Evolutionary conservation across 805 yeast genomes (phyloP), one percentile per base, ranked within the genome.

Genomic region (Phaffomyces antillensis): DNA sequence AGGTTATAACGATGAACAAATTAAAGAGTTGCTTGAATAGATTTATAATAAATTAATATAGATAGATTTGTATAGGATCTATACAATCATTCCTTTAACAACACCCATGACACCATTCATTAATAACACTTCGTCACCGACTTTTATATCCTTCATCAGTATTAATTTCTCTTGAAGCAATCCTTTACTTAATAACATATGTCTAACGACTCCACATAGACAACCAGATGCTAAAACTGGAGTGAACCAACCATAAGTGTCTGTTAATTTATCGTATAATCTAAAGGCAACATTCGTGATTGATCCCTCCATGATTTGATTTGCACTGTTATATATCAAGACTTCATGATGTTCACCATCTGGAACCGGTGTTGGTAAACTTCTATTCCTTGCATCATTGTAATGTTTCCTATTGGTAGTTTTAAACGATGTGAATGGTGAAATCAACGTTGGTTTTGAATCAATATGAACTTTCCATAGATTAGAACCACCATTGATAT

Each of bases 81-180:
- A 23, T 46, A 52, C 58, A 4, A 84, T 62, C 8, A 59, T 66
- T 3, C 86, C 93, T 50, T 71, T 76, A 0, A 77, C 77, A 13
- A 86, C 83, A 3, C 99, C 99, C 65, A 79, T 76, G 5, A 91
- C 72, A 9, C 88, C 96, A 63, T 91, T 91, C 61, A 88, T 81
- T 23, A 91, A 55, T 32, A 93, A 58, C 1, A 90, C 73, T 32
- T 75, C 78, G 46, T 81, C 88, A 6, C 95, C 96, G n/a, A 63
- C 61, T 30, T 60, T 55, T 4, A 91, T 53, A n/a, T 74, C 75
- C 12, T 65, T 61, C 20, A 70, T 56, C 2, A 58, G 53, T 5
- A 86, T 60, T 2, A 70, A 71, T 24, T 71, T 76, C 58, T 84
- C 91, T 38, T 66, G 64, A 3, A 86, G 63, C 28, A 68, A 56